Evolutionary conservation across 176 grass and related monocot species (phyloP), one percentile per base, ranked within the genome.

Genomic region (Oryza nivara): DNA sequence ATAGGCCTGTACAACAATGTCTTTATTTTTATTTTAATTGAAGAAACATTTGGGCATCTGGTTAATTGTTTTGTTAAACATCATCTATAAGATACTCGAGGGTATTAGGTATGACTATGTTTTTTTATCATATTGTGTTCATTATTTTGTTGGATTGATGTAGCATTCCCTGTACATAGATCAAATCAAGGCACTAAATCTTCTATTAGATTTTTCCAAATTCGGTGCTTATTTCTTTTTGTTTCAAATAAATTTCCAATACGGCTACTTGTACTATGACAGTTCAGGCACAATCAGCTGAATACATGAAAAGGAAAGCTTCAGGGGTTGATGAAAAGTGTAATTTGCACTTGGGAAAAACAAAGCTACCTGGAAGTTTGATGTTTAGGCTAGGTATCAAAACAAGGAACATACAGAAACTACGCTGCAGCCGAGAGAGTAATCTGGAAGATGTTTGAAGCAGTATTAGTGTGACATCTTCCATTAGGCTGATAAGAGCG

Each of bases 231-330:
- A 72, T 56, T 58, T 26, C 66, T 0, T 54, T 17, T 17, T 5
- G 41, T 34, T 67, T 79, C 48, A 49, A 49, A 49, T 49, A 49
- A 49, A 40, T 66, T 63, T 69, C 44, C 23, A 67, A 83, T 87
- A 38, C 16, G 73, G 20, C 17, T 83, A 14, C 67, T 65, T 91
- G 15, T 86, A 28, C 67, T 77, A 52, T 77, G 8, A 81, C 89
- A 95, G 96, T 95, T 87, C 91, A 94, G 68, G 67, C 75, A 85
- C 66, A 89, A 72, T 89, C 93, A 12, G 76, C 80, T 85, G 68
- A 89, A 89, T 95, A 95, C 52, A 91, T 95, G 88, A 89, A 89
- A 84, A 95, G 93, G 72, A 94, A 86, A 95, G 77, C 76, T 84
- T 76, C 43, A 45, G 70, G 38, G 66, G 14, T 87, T 75, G 25